Evolutionary conservation across 225 moss, liverwort and hornwort genomes (phyloP).

Genomic region (Pseudoscleropodium purum): DNA sequence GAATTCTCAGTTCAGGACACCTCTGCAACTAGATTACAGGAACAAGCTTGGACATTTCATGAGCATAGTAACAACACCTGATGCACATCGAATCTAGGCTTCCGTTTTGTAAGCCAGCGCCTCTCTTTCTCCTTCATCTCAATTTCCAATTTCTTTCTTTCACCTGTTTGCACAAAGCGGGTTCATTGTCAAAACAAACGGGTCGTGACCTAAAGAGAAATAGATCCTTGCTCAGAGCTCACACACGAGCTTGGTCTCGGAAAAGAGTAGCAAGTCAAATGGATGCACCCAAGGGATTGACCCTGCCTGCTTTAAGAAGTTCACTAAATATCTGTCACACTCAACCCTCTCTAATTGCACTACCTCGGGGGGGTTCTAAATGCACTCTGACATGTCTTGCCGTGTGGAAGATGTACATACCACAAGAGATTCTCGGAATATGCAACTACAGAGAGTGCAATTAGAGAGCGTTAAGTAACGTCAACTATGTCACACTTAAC

Average conservation of each 20-base stretch:
- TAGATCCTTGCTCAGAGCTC: neutral
- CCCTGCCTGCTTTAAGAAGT: neutral
- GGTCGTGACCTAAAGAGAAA: neutral
- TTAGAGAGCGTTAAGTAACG: neutral
- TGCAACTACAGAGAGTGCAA: neutral
- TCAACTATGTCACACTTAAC: neutral
- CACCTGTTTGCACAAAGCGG: neutral
- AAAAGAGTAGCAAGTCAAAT: neutral
- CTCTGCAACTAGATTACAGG: neutral
- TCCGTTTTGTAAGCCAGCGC: neutral
- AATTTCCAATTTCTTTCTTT: neutral
- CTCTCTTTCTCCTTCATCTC: slow-evolving; percentile 4
- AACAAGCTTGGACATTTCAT: neutral
- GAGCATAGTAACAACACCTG: neutral
- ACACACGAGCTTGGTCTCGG: neutral
- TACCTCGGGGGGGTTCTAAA: neutral
- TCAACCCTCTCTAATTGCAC: neutral
- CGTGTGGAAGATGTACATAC: neutral
- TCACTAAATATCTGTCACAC: neutral
- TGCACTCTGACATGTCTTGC: neutral
- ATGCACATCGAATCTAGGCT: neutral
- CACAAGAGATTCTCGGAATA: neutral
- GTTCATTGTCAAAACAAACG: neutral
- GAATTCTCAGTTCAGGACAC: neutral
- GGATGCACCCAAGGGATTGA: neutral